A percentile compares a stretch with the other conserved stretches of the same genome.
These are phyloP conservation scores for Umbelopsis sp. DNA, from an alignment of 192 early-diverging fungal genomes.

Conservation along the genomic window DNA sequence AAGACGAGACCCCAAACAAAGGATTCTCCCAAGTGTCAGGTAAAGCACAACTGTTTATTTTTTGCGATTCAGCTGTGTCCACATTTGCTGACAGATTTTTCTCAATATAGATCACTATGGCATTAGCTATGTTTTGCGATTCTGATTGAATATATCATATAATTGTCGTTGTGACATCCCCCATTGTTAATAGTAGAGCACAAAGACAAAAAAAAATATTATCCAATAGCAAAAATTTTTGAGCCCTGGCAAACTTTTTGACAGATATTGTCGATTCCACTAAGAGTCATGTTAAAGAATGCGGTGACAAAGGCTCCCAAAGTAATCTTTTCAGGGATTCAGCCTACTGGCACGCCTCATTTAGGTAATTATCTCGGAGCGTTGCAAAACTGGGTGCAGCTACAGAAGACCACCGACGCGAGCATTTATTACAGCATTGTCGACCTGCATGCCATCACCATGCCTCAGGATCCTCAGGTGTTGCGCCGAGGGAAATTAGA, in stretches of 20 bases:
- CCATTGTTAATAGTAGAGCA: neutral
- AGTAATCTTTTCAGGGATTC: slow-evolving; percentile 86
- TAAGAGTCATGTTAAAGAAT: slow-evolving; percentile 1
- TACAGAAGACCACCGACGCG: slow-evolving; percentile 58
- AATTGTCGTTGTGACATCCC: too few relatives aligned
- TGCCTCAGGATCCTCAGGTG: slow-evolving; percentile 64
- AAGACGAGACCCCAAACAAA: slow-evolving; percentile 25
- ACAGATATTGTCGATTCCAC: neutral
- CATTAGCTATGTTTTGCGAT: slow-evolving; percentile 27
- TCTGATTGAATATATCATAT: neutral
- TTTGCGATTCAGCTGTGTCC: neutral
- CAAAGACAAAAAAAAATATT: neutral
- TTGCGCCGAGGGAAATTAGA: slow-evolving; percentile 70
- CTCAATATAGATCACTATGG: slow-evolving; percentile 50
- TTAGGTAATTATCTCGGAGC: slow-evolving; percentile 95
- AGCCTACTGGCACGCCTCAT: slow-evolving; percentile 92
- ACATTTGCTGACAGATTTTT: slow-evolving; percentile 15
- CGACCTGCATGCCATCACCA: slow-evolving; percentile 90
- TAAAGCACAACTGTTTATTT: slow-evolving; percentile 20
- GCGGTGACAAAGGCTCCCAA: slow-evolving; percentile 3
- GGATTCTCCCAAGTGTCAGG: slow-evolving; percentile 47
- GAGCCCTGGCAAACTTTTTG: neutral
- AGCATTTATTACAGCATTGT: slow-evolving; percentile 76
- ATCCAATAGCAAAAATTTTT: neutral
- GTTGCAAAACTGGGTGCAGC: slow-evolving; percentile 78